phyloP scores from a whole-genome alignment of 2,329 filamentous ascomycete genomes.

The Fusarium oxysporum region DNA sequence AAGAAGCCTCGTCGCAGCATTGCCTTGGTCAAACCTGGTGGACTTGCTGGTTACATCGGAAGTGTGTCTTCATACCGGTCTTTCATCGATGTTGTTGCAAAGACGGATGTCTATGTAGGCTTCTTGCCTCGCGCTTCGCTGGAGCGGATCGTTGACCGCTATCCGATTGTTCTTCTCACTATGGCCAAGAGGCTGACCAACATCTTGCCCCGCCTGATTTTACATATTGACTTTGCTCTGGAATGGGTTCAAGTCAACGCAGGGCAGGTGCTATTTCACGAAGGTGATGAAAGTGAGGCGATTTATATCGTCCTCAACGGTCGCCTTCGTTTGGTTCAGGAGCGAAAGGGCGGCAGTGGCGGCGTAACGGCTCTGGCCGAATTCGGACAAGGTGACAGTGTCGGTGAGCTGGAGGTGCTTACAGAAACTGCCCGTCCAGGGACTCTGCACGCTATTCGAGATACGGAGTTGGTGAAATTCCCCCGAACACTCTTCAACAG shows the following conservation, averaged over 20 bases:
- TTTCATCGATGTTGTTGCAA: conserved; percentile 95
- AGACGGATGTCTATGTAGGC: conserved; percentile 98
- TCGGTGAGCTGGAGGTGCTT: conserved; percentile 95
- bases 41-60: conserved; percentile 92
- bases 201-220: conserved; percentile 86
- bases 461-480: conserved; percentile 96
- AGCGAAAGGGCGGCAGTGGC: conserved; percentile 83
- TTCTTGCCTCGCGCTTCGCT: conserved; percentile 88
- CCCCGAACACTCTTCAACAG: conserved; percentile 97
- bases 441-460: conserved; percentile 93
- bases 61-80: conserved; percentile 95
- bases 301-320: conserved; percentile 99
- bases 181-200: conserved; percentile 96
- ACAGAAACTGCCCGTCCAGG: conserved; percentile 93
- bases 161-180: conserved; percentile 91
- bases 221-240: conserved; percentile 97
- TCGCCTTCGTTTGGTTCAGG: conserved; percentile 84
- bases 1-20: conserved; percentile 72
- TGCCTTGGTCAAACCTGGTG: conserved; percentile 93
- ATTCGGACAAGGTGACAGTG: conserved; percentile 96
- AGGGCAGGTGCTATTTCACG: conserved; percentile 93
- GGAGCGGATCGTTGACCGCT: conserved; percentile 91
- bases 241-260: conserved; percentile 99
- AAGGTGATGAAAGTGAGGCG: conserved; percentile 94
- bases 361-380: conserved; percentile 89